Conservation (phyloP, 2,329 filamentous ascomycete genomes). For the Arachnomyces sp. region DNA sequence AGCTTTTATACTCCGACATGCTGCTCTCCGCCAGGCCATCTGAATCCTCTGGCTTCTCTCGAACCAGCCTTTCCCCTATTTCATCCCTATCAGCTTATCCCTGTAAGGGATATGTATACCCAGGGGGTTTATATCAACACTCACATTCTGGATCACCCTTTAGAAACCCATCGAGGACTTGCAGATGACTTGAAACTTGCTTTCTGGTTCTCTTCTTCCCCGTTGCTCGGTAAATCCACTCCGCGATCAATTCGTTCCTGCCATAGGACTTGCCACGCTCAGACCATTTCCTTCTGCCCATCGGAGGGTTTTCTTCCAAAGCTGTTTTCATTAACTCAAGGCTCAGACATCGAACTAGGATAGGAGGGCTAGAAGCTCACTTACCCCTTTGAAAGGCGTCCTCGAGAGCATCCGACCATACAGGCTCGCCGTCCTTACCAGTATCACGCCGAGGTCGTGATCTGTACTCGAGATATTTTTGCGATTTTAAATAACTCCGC, state of each 20-base stretch:
- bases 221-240: slow-evolving; percentile 50
- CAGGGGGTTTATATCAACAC: slow-evolving; percentile 13
- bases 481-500: slow-evolving; percentile 32
- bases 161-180: slow-evolving; percentile 53
- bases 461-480: slow-evolving; percentile 39
- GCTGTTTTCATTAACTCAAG: slow-evolving; percentile 24
- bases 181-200: slow-evolving; percentile 58
- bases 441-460: slow-evolving; percentile 36
- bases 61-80: slow-evolving; percentile 32
- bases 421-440: slow-evolving; percentile 36
- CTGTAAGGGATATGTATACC: neutral
- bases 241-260: slow-evolving; percentile 55
- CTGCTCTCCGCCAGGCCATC: slow-evolving; percentile 25
- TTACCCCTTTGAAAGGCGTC: slow-evolving; percentile 43
- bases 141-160: slow-evolving; percentile 46
- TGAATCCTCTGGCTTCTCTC: slow-evolving; percentile 28
- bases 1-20: slow-evolving; percentile 25
- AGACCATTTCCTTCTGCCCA: slow-evolving; percentile 50
- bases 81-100: slow-evolving; percentile 3
- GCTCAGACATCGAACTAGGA: neutral
- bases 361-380: too few species aligned
- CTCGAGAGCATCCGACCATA: slow-evolving; percentile 41
- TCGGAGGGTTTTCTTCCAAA: slow-evolving; percentile 49
- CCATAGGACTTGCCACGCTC: slow-evolving; percentile 48
- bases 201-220: slow-evolving; percentile 48